Evolutionary conservation across 352 stramenopile species (phyloP).

Genomic region (Aphanomyces cochlioides): DNA sequence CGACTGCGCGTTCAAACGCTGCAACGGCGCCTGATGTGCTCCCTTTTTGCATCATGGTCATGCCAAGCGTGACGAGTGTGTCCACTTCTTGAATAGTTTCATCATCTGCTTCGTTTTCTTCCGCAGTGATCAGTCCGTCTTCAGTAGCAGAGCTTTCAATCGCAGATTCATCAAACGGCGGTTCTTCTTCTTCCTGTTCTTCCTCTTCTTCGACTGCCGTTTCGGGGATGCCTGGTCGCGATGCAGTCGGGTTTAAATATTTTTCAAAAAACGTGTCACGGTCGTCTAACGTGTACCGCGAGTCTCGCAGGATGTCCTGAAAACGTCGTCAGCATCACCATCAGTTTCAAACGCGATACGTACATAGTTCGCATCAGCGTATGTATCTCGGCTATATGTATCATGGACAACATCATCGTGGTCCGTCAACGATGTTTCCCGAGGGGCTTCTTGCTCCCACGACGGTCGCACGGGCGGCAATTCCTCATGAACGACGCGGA

Average conservation of each 20-base stretch:
- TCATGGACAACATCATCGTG: conserved; percentile 18
- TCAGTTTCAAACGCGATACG: neutral
- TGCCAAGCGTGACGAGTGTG: conserved; percentile 72
- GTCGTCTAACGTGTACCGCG: conserved; percentile 25
- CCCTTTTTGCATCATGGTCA: conserved; percentile 81
- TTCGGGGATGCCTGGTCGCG: neutral
- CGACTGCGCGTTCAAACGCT: conserved; percentile 75
- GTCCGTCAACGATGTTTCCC: conserved; percentile 28
- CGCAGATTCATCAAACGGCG: conserved; percentile 32
- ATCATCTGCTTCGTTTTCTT: conserved; percentile 51
- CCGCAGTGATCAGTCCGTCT: neutral
- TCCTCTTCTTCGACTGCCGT: neutral
- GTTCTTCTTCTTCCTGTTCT: conserved; percentile 26
- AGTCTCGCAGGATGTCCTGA: conserved; percentile 20
- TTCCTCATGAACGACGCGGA: neutral
- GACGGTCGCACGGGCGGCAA: neutral
- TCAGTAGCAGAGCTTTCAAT: conserved; percentile 12
- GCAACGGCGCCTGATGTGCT: conserved; percentile 69
- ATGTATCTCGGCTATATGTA: conserved; percentile 20
- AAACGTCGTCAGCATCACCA: neutral
- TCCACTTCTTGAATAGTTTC: conserved; percentile 52
- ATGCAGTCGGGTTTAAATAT: conserved; percentile 9
- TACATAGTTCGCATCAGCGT: conserved; percentile 5
- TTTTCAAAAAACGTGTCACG: conserved; percentile 29
- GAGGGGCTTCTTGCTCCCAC: neutral